Evolutionary conservation across 2,329 filamentous ascomycete species (phyloP).

Genomic region (Neobulgaria alba): DNA sequence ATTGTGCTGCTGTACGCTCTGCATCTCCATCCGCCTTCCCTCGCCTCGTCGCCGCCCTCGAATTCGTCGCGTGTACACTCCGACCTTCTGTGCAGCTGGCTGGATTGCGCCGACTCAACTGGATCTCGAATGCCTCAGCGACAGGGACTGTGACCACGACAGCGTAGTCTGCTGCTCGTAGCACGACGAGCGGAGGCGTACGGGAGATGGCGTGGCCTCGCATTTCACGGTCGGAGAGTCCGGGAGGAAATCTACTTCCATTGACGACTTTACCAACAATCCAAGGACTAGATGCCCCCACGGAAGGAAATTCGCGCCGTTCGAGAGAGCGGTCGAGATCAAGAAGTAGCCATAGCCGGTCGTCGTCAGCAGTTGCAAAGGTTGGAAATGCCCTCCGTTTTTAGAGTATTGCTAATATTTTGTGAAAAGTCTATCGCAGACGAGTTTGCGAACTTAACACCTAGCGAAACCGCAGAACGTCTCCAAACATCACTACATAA

Average conservation of each 20-base stretch:
- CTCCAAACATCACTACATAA: slow-evolving; percentile 75
- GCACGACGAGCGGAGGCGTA: slow-evolving; percentile 1
- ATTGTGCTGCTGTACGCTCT: neutral
- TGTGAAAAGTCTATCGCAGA: slow-evolving; percentile 40
- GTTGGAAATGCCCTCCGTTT: slow-evolving; percentile 10
- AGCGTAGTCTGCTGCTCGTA: slow-evolving; percentile 28
- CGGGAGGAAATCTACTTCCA: slow-evolving; percentile 22
- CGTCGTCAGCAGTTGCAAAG: slow-evolving; percentile 28
- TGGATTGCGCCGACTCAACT: neutral
- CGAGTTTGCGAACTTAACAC: slow-evolving; percentile 59
- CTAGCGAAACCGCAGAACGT: slow-evolving; percentile 66
- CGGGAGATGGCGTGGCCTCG: slow-evolving; percentile 27
- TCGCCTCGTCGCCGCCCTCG: neutral
- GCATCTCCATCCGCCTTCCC: neutral
- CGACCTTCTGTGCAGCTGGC: neutral
- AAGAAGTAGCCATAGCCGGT: slow-evolving; percentile 23
- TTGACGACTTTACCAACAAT: slow-evolving; percentile 24
- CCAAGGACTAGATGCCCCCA: slow-evolving; percentile 8
- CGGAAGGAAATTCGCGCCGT: slow-evolving; percentile 20
- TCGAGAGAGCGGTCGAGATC: slow-evolving; percentile 20
- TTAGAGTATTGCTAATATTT: slow-evolving; percentile 11
- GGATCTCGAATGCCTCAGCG: slow-evolving; percentile 27
- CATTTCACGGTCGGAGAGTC: slow-evolving; percentile 22
- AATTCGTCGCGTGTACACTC: too few relatives aligned
- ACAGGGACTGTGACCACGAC: slow-evolving; percentile 22